A percentile compares a stretch with the other conserved stretches of the same genome.
These are phyloP conservation scores for Ophiostoma sp. DNA, from an alignment of 2,329 filamentous ascomycete species.

Conservation along the genomic window DNA sequence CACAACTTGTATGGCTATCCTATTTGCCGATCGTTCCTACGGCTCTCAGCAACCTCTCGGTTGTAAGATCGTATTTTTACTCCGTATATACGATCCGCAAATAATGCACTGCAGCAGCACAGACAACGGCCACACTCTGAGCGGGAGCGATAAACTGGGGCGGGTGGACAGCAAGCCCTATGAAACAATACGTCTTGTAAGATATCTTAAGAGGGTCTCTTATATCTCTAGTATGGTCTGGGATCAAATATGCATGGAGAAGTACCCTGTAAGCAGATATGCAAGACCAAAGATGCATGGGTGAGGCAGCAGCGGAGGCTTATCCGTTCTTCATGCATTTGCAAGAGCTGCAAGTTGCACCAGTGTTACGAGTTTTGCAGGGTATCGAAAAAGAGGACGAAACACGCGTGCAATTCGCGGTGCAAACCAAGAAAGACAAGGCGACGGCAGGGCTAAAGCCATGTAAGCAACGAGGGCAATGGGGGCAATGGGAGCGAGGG, in stretches of 20 bases:
- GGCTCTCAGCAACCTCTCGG: background rate
- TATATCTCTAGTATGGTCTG: background rate
- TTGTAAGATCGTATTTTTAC: background rate
- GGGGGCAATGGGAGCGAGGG: no score
- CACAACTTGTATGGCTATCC: background rate
- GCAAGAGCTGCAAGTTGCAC: slow-evolving; percentile 9
- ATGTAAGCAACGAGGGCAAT: no score
- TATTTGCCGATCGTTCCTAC: slow-evolving; percentile 16
- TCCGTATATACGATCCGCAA: slow-evolving; percentile 17
- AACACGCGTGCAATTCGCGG: background rate
- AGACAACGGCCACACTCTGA: slow-evolving; percentile 1
- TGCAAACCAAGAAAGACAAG: background rate
- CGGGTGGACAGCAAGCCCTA: background rate
- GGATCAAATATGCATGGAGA: background rate
- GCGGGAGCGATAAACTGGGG: background rate
- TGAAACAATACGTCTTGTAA: background rate
- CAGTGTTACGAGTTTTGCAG: slow-evolving; percentile 13
- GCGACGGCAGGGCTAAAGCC: no score
- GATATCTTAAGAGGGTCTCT: no score
- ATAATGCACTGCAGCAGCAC: slow-evolving; percentile 15
- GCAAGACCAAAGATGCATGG: slow-evolving; percentile 4
- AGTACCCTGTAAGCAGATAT: slow-evolving; percentile 7
- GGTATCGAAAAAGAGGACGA: background rate
- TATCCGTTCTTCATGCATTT: background rate
- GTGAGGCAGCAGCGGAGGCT: background rate